Evolutionary conservation across 2,329 filamentous ascomycete genomes (phyloP).

Genomic region (Aschersonia sp.): DNA sequence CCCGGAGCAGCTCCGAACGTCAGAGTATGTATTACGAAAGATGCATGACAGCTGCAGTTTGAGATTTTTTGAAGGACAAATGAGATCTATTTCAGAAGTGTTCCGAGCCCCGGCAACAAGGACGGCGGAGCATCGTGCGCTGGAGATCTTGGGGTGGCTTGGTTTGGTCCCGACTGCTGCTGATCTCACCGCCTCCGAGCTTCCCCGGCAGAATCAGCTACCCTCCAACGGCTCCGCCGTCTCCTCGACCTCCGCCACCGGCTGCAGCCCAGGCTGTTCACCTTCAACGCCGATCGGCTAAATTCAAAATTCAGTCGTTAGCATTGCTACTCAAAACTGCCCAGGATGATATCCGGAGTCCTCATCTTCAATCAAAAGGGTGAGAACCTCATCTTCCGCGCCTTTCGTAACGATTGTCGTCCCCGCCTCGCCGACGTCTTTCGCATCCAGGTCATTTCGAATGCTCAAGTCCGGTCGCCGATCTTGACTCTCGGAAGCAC

Average conservation of each 20-base stretch:
- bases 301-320: background rate
- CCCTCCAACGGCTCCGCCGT: background rate
- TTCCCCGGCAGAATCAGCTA: conserved; percentile 3
- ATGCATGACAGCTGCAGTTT: background rate
- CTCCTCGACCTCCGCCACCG: background rate
- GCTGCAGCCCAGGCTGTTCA: too few relatives aligned
- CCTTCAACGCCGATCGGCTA: too few relatives aligned
- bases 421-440: conserved; percentile 97
- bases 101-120: too few relatives aligned
- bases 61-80: too few relatives aligned
- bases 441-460: conserved; percentile 98
- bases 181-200: conserved; percentile 4
- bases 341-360: conserved; percentile 85
- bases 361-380: conserved; percentile 99
- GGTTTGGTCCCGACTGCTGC: background rate
- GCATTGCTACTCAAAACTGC: background rate
- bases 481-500: conserved; percentile 95
- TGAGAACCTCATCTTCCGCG: conserved; percentile 98
- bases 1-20: too few relatives aligned
- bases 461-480: conserved; percentile 90
- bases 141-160: too few relatives aligned
- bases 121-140: too few relatives aligned
- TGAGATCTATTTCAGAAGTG: too few relatives aligned
- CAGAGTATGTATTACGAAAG: background rate
- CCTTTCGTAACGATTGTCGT: conserved; percentile 96